Evolutionary conservation across 129 eudicot species (phyloP), one percentile per base, ranked within the genome.

Genomic region (Scalesia atractyloides): DNA sequence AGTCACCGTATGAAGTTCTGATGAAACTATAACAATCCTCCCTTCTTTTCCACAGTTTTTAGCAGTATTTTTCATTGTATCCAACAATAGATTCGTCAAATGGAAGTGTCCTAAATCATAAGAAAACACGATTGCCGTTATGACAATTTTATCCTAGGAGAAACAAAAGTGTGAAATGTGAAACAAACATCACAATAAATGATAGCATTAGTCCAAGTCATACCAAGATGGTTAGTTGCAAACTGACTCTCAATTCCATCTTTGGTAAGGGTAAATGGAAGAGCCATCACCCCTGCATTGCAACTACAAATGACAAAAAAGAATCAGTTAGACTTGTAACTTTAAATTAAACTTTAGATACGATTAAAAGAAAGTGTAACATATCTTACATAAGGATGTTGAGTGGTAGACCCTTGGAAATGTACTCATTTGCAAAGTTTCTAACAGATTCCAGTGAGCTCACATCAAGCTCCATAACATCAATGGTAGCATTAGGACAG

Each of bases 161-260:
- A 76, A 34, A 48, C 67, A 46, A 63, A 9, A 8, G 2, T 47
- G 39, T 52, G 18, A 14, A n/a, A 79, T 61, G 33, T 46, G 26
- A 49, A 37, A 63, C 54, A 24, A 22, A 58, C 39, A 24, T 3
- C 16, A 58, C 5, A 24, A 58, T 5, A 22, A 8, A 53, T 53
- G 17, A 50, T 14, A 53, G 18, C 52, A 72, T 50, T 77, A 7
- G 46, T 51, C 8, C 10, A 12, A 47, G 26, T 59, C 54, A 0
- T 79, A 92, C 98, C 98, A 72, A 93, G 39, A 78, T 90, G 93
- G 77, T 94, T 89, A 57, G 97, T 94, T 51, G 95, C 97, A 82
- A 94, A 93, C 30, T 87, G 95, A 74, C 84, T 77, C 79, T 94
- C 98, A 24, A 94, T 73, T 20, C 85, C 79, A 73, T 94, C 34